Evolutionary conservation across 2,329 filamentous ascomycete species (phyloP), one percentile per base, ranked within the genome.

Genomic region (Fusarium continuum): DNA sequence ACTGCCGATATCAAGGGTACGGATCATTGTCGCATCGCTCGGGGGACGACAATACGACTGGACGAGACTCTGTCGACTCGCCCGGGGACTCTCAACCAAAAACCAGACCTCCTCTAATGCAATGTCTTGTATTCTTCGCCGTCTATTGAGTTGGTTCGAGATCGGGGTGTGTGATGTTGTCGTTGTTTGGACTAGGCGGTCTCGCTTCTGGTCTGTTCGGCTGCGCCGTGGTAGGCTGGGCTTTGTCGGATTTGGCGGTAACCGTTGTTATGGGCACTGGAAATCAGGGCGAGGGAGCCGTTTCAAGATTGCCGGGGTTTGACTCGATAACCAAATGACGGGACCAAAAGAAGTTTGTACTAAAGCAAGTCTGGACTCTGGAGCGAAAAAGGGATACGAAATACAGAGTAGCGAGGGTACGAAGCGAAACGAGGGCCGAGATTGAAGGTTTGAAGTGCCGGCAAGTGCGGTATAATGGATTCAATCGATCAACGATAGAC

Each of bases 11-110:
- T 70, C 64, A 65, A 73, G 74, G 55, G 69, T 71, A 59, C 72
- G 75, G 52, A 74, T 73, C 76, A 77, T 76, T 67, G 63, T 73
- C 67, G 73, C 74, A 76, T 76, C 41, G 64, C 71, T 65, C 14
- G 52, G 40, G 26, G 60, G 40, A 57, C 29, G 50, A 47, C 26
- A 54, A 38, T 14, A 50, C 34, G 28, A 39, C 23, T 53, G 49
- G 50, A 64, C 45, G 59, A 64, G 47, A 55, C 44, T 26, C 17
- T 40, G 41, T 55, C 55, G 45, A 56, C 55, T 60, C 48, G 68
- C 52, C 60, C 47, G 19, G 28, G 19, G 46, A 40, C 43, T n/a
- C 16, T 44, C 25, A 29, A 55, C 32, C 51, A 43, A n/a, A n/a
- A n/a, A 26, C 36, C 26, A 28, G 36, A 14, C 8, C 32, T 34